Evolutionary conservation across 352 stramenopile genomes (phyloP).

Genomic region (Pilasporangium apinafurcum): DNA sequence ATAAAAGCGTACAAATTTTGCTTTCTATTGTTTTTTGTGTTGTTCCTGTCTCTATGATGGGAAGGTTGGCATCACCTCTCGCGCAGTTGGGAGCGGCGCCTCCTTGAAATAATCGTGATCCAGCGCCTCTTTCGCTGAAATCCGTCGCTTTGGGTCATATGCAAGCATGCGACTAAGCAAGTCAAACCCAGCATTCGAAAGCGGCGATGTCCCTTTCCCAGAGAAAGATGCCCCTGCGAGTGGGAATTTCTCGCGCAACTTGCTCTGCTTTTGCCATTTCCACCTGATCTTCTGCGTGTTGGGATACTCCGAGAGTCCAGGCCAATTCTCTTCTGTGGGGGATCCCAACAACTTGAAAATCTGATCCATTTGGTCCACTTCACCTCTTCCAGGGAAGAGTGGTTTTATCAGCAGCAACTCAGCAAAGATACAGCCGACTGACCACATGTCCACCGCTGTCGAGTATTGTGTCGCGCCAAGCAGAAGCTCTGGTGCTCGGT

Average conservation of each 20-base stretch:
- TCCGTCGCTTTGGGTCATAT: conserved; percentile 64
- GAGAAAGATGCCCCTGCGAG: conserved; percentile 44
- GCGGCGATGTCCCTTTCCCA: conserved; percentile 32
- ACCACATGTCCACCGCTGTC: conserved; percentile 96
- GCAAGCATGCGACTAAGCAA: conserved; percentile 57
- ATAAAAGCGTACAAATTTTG: no score
- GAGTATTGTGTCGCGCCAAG: conserved; percentile 91
- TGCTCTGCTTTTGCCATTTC: conserved; percentile 70
- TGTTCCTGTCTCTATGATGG: conserved; percentile 20
- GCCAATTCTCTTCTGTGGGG: conserved; percentile 89
- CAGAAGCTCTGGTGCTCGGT: conserved; percentile 90
- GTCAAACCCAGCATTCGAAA: conserved; percentile 76
- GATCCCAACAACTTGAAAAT: conserved; percentile 94
- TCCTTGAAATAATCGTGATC: conserved; percentile 81
- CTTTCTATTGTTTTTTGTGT: no score
- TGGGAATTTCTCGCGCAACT: conserved; percentile 75
- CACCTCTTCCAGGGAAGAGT: conserved; percentile 89
- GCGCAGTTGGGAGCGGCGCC: conserved; percentile 46
- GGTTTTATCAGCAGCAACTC: conserved; percentile 94
- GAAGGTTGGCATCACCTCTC: conserved; percentile 82
- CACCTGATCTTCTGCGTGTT: conserved; percentile 48
- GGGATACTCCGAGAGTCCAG: conserved; percentile 55
- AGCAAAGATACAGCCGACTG: conserved; percentile 93
- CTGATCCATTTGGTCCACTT: conserved; percentile 95
- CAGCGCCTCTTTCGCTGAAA: conserved; percentile 74